These are phyloP conservation scores for Acanthamoeba polyphaga DNA, from an alignment of 208 protist species.

Conservation along the genomic window DNA sequence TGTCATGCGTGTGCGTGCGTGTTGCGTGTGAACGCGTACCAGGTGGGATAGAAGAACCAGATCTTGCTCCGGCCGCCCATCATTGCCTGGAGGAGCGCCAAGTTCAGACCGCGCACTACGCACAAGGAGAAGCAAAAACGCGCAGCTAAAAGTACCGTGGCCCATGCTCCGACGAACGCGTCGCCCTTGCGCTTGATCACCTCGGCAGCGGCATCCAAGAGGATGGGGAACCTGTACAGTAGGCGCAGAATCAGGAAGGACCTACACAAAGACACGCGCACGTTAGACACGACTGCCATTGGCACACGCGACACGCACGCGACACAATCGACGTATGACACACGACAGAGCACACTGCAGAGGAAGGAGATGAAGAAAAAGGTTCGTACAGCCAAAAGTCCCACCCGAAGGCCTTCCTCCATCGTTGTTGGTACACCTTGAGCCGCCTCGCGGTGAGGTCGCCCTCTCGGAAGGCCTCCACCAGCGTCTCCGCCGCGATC, in stretches of 20 bases:
- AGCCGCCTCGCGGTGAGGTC: slow-evolving; percentile 16
- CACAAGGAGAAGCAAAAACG: too few relatives aligned
- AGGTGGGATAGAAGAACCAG: slow-evolving; percentile 76
- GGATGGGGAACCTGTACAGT: slow-evolving; percentile 58
- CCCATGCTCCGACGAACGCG: slow-evolving; percentile 70
- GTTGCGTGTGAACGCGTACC: not conserved
- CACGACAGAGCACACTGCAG: not conserved
- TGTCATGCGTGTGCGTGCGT: not conserved
- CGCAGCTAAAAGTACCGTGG: not conserved
- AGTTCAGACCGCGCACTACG: too few relatives aligned
- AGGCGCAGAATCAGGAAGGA: slow-evolving; percentile 59
- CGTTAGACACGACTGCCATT: too few relatives aligned
- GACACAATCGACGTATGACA: not conserved
- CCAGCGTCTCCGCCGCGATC: slow-evolving; percentile 69
- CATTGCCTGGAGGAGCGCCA: slow-evolving; percentile 10
- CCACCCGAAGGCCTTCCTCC: slow-evolving; percentile 60
- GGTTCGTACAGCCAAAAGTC: slow-evolving; percentile 67
- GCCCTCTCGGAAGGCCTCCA: slow-evolving; percentile 33
- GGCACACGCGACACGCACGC: not conserved
- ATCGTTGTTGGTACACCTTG: slow-evolving; percentile 69
- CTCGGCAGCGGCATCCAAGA: slow-evolving; percentile 69
- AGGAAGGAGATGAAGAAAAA: not conserved
- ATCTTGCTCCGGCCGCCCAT: slow-evolving; percentile 76
- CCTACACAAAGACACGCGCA: not conserved
- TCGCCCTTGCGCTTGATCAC: slow-evolving; percentile 76